These are phyloP conservation scores for Teunomyces panamensis DNA, from an alignment of 805 yeast genomes.

Conservation along the genomic window DNA sequence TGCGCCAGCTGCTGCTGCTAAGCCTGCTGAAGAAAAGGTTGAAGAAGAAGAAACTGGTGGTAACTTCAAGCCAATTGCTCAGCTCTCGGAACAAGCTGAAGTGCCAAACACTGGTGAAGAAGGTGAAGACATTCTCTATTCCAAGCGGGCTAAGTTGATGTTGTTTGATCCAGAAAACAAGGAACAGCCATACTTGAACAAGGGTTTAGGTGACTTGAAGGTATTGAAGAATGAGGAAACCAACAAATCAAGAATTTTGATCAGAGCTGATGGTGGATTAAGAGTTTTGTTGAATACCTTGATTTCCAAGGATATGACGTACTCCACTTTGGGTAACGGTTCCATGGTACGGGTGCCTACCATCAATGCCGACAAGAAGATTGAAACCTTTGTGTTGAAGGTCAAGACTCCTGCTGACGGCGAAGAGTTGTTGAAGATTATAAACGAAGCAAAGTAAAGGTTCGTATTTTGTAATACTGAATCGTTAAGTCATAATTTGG, in stretches of 20 bases:
- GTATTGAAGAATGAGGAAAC: slow-evolving; percentile 61
- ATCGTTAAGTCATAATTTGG: not conserved
- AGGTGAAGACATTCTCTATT: slow-evolving; percentile 60
- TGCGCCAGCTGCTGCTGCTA: slow-evolving; percentile 17
- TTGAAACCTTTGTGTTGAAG: slow-evolving; percentile 67
- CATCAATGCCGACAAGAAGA: slow-evolving; percentile 47
- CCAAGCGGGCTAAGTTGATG: slow-evolving; percentile 71
- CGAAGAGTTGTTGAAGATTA: slow-evolving; percentile 39
- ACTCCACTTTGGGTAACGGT: slow-evolving; percentile 62
- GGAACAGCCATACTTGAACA: slow-evolving; percentile 49
- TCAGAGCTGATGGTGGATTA: slow-evolving; percentile 87
- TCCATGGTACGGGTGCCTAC: slow-evolving; percentile 66
- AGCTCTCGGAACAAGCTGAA: slow-evolving; percentile 47
- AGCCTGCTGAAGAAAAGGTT: slow-evolving; percentile 26
- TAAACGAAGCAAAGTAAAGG: slow-evolving; percentile 25
- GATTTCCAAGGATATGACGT: slow-evolving; percentile 56
- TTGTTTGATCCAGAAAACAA: slow-evolving; percentile 52
- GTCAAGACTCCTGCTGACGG: slow-evolving; percentile 80
- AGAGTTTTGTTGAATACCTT: slow-evolving; percentile 70
- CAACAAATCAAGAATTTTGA: slow-evolving; percentile 63
- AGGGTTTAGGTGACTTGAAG: slow-evolving; percentile 83
- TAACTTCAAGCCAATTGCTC: slow-evolving; percentile 41
- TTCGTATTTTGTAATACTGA: not conserved
- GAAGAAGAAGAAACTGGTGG: slow-evolving; percentile 48
- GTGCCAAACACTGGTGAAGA: slow-evolving; percentile 74